Evolutionary conservation across 768 basidiomycete species (phyloP).

Genomic region (Kwoniella sp.): DNA sequence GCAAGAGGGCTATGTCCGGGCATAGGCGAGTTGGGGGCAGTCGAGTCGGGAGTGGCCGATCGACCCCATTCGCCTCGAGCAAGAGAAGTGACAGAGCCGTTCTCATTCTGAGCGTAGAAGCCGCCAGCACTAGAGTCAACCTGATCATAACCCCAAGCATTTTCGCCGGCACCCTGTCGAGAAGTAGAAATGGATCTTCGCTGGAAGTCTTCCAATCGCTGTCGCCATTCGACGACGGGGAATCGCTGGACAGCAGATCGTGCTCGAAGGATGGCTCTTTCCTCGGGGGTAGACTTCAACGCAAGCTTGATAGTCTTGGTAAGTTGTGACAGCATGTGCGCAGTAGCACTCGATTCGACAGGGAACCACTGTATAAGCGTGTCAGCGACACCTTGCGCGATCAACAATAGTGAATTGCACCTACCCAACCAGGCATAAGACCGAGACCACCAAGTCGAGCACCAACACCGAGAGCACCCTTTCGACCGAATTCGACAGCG

Average conservation of each 20-base stretch:
- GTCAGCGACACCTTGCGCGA: slow-evolving; percentile 16
- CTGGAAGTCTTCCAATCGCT: slow-evolving; percentile 93
- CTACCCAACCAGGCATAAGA: slow-evolving; percentile 95
- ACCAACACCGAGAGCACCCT: slow-evolving; percentile 94
- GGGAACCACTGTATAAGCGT: slow-evolving; percentile 77
- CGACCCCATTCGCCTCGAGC: slow-evolving; percentile 29
- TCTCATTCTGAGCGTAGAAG: slow-evolving; percentile 43
- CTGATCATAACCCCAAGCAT: slow-evolving; percentile 63
- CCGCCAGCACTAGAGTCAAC: slow-evolving; percentile 32
- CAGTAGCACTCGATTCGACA: slow-evolving; percentile 87
- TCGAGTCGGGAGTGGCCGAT: slow-evolving; percentile 45
- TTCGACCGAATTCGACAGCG: slow-evolving; percentile 93
- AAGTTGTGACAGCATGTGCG: slow-evolving; percentile 90
- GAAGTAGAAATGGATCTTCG: slow-evolving; percentile 75
- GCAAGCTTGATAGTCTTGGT: slow-evolving; percentile 94
- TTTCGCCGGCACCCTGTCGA: slow-evolving; percentile 67
- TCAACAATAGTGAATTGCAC: slow-evolving; percentile 45
- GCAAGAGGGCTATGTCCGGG: slow-evolving; percentile 28
- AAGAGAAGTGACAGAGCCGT: slow-evolving; percentile 38
- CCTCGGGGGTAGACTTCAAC: slow-evolving; percentile 83
- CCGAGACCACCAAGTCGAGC: slow-evolving; percentile 91
- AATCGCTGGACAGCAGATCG: slow-evolving; percentile 93
- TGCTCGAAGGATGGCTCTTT: slow-evolving; percentile 87
- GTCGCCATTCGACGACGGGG: slow-evolving; percentile 97
- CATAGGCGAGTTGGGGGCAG: slow-evolving; percentile 45